phyloP scores from a whole-genome alignment of 768 basidiomycete genomes.

The Kwoniella heveanensis region DNA sequence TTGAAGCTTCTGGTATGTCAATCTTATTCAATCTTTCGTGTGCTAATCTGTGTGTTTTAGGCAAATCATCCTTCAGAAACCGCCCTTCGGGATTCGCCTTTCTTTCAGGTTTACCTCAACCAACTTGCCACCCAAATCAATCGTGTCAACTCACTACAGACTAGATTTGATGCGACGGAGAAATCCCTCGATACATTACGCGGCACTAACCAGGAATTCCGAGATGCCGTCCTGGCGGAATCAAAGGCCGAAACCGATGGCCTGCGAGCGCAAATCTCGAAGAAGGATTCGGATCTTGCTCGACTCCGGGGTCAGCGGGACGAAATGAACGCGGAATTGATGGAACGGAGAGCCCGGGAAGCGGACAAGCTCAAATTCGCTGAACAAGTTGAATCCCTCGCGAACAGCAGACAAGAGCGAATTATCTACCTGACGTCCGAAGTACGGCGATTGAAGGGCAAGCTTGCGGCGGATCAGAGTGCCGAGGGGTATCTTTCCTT shows the following conservation, averaged over 20 bases:
- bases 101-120: constrained; percentile 64
- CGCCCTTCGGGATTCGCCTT: constrained; percentile 41
- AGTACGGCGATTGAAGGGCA: constrained; percentile 69
- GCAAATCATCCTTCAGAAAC: constrained; percentile 47
- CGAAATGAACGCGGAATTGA: constrained; percentile 63
- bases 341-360: constrained; percentile 71
- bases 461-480: constrained; percentile 72
- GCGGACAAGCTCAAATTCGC: constrained; percentile 63
- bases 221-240: constrained; percentile 36
- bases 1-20: constrained; percentile 36
- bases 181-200: constrained; percentile 33
- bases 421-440: constrained; percentile 73
- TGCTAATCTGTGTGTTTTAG: constrained; percentile 17
- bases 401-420: constrained; percentile 70
- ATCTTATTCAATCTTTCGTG: too few relatives aligned
- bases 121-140: constrained; percentile 60
- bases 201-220: constrained; percentile 40
- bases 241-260: constrained; percentile 59
- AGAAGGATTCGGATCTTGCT: constrained; percentile 55
- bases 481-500: constrained; percentile 73
- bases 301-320: constrained; percentile 57
- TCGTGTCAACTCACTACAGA: constrained; percentile 56
- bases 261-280: constrained; percentile 43
- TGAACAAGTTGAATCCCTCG: constrained; percentile 68
- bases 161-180: constrained; percentile 57